A percentile compares a stretch with the other conserved stretches of the same genome.
Conservation (phyloP, 768 basidiomycete genomes). For the Pisolithus sp. region DNA sequence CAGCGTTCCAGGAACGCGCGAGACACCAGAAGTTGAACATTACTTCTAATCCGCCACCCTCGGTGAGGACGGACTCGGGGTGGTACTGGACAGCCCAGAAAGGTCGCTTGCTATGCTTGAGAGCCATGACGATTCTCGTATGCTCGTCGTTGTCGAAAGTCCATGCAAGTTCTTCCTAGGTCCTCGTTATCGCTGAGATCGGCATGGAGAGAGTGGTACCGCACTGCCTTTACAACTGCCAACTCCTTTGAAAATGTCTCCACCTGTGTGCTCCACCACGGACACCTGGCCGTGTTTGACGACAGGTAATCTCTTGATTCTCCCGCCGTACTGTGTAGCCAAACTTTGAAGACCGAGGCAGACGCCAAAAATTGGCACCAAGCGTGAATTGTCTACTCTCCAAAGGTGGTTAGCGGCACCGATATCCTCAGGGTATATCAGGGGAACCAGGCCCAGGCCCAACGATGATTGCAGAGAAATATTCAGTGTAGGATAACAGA, state of each 20-base stretch:
- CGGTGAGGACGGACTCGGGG: constrained; percentile 76
- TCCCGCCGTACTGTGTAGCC: constrained; percentile 58
- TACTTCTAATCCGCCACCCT: constrained; percentile 58
- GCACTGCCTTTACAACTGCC: constrained; percentile 52
- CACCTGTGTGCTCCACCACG: constrained; percentile 48
- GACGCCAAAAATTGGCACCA: constrained; percentile 76
- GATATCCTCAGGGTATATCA: constrained; percentile 48
- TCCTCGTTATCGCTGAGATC: constrained; percentile 39
- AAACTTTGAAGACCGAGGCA: constrained; percentile 81
- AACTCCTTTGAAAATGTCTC: constrained; percentile 56
- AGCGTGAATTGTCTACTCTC: constrained; percentile 44
- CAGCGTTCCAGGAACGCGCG: constrained; percentile 31
- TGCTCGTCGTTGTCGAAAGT: constrained; percentile 61
- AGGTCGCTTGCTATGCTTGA: constrained; percentile 55
- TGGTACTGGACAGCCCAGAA: constrained; percentile 91
- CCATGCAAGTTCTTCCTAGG: constrained; percentile 68
- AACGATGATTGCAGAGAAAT: constrained; percentile 67
- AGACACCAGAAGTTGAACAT: constrained; percentile 70
- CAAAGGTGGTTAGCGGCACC: constrained; percentile 68
- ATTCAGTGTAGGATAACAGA: constrained; percentile 46
- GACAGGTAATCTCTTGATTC: constrained; percentile 47
- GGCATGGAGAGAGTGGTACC: constrained; percentile 77
- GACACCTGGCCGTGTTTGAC: constrained; percentile 84
- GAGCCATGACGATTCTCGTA: constrained; percentile 69
- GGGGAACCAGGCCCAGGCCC: constrained; percentile 83